These are phyloP conservation scores for Penicillium sp. DNA, from an alignment of 2,329 filamentous ascomycete genomes.

Conservation along the genomic window DNA sequence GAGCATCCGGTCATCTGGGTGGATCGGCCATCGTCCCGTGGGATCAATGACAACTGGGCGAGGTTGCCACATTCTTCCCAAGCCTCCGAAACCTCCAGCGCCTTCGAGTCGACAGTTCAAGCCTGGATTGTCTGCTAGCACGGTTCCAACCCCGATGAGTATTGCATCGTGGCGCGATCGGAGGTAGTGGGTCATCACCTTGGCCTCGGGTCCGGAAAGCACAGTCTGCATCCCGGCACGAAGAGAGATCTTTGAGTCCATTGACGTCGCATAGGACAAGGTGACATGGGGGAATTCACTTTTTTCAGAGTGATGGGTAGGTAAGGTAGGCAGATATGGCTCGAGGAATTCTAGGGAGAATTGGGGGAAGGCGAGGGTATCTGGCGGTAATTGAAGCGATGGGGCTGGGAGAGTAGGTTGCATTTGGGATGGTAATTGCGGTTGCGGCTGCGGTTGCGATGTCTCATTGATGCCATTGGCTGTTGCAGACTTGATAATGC, in stretches of 20 bases:
- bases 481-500: constrained; percentile 37
- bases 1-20: constrained; percentile 63
- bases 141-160: constrained; percentile 80
- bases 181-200: constrained; percentile 91
- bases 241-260: constrained; percentile 77
- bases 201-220: constrained; percentile 79
- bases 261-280: constrained; percentile 85
- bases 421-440: constrained; percentile 1
- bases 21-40: constrained; percentile 68
- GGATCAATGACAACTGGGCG: constrained; percentile 83
- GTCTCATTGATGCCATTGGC: constrained; percentile 14
- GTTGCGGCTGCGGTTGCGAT: constrained; percentile 4
- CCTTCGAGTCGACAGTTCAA: constrained; percentile 76
- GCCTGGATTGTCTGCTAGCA: constrained; percentile 78
- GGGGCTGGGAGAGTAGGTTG: constrained; percentile 8
- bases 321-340: constrained; percentile 50
- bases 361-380: constrained; percentile 48
- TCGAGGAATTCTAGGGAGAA: constrained; percentile 49
- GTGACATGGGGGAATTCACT: constrained; percentile 61
- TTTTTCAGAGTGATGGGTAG: constrained; percentile 22
- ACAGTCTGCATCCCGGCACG: constrained; percentile 77
- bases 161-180: constrained; percentile 82
- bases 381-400: constrained; percentile 31
- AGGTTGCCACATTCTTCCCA: constrained; percentile 63
- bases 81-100: constrained; percentile 56